These are phyloP conservation scores for Auriscalpium vulgare DNA, from an alignment of 768 basidiomycete species.

Conservation along the genomic window DNA sequence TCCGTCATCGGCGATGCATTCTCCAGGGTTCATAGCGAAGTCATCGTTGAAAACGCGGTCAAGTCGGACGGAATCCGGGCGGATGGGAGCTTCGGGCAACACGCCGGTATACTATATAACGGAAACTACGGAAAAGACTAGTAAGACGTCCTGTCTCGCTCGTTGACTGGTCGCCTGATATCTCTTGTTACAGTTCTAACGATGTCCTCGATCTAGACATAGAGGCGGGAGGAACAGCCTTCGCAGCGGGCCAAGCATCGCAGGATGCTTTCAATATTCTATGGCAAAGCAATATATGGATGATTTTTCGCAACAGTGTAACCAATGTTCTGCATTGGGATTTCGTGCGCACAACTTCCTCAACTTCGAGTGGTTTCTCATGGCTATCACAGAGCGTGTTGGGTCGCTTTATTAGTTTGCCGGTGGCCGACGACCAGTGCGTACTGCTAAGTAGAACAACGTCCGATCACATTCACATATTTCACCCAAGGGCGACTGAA, in stretches of 20 bases:
- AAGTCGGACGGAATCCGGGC: slow-evolving; percentile 50
- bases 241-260: slow-evolving; percentile 28
- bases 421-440: slow-evolving; percentile 36
- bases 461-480: not conserved
- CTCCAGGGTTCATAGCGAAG: slow-evolving; percentile 38
- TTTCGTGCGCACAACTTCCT: slow-evolving; percentile 35
- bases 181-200: slow-evolving; percentile 33
- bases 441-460: slow-evolving; percentile 3
- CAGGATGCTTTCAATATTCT: slow-evolving; percentile 41
- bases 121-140: slow-evolving; percentile 55
- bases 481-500: slow-evolving; percentile 36
- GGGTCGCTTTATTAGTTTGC: slow-evolving; percentile 56
- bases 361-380: not conserved
- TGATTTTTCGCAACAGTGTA: slow-evolving; percentile 50
- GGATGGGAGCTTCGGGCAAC: slow-evolving; percentile 35
- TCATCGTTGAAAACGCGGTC: slow-evolving; percentile 36
- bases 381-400: slow-evolving; percentile 39
- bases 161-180: not conserved
- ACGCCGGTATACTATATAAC: slow-evolving; percentile 57
- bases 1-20: slow-evolving; percentile 45
- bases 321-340: slow-evolving; percentile 60
- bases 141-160: slow-evolving; percentile 17
- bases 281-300: slow-evolving; percentile 52
- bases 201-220: slow-evolving; percentile 51
- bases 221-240: slow-evolving; percentile 50